phyloP scores from a whole-genome alignment of 2,329 filamentous ascomycete genomes.

The Venturia pyrina region DNA sequence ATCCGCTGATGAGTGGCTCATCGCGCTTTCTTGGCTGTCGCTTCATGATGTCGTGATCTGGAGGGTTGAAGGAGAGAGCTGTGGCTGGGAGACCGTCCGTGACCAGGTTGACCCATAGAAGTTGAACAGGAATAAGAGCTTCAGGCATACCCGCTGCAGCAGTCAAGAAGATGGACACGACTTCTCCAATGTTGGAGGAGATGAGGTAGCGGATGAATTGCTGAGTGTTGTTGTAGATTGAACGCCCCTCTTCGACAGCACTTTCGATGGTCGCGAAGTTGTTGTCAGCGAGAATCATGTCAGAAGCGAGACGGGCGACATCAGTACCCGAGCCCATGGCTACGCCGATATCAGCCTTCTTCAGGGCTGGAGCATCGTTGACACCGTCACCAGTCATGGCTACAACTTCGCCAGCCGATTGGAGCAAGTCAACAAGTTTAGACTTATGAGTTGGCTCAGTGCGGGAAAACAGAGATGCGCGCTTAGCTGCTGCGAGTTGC shows the following conservation, averaged over 20 bases:
- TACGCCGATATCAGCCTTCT: slow-evolving; percentile 98
- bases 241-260: slow-evolving; percentile 91
- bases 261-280: slow-evolving; percentile 98
- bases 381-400: slow-evolving; percentile 99
- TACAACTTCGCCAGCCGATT: slow-evolving; percentile 86
- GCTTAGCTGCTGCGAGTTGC: slow-evolving; percentile 74
- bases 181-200: slow-evolving; percentile 97
- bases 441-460: slow-evolving; percentile 95
- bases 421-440: slow-evolving; percentile 92
- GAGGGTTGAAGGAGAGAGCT: slow-evolving; percentile 92
- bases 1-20: slow-evolving; percentile 83
- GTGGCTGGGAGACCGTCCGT: slow-evolving; percentile 96
- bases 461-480: slow-evolving; percentile 85
- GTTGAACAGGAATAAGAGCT: slow-evolving; percentile 89
- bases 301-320: slow-evolving; percentile 89
- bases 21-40: slow-evolving; percentile 84
- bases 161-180: slow-evolving; percentile 97
- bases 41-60: slow-evolving; percentile 98
- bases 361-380: slow-evolving; percentile 93
- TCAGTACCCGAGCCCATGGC: slow-evolving; percentile 98
- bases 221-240: slow-evolving; percentile 99
- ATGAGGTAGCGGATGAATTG: slow-evolving; percentile 99
- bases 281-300: slow-evolving; percentile 97
- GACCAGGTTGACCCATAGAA: slow-evolving; percentile 97
- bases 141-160: slow-evolving; percentile 96